Conservation (phyloP, 2,329 filamentous ascomycete species). For the Fusarium devonianum region DNA sequence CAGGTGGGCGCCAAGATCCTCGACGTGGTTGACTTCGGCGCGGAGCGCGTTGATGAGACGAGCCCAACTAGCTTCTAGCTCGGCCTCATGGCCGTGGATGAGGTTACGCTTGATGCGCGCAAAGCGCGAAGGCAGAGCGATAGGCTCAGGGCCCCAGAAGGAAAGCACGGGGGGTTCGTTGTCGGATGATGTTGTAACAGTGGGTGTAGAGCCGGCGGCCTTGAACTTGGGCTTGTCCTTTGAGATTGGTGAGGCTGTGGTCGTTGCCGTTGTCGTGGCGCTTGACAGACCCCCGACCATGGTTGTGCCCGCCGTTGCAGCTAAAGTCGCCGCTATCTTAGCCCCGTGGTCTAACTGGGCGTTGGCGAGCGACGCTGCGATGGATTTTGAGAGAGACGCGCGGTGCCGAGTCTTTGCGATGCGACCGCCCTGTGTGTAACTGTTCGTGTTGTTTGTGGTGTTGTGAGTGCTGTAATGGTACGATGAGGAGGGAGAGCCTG, state of each 20-base stretch:
- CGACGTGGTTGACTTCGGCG: constrained; percentile 61
- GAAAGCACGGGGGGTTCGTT: constrained; percentile 62
- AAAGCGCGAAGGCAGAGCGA: constrained; percentile 66
- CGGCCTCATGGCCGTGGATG: constrained; percentile 61
- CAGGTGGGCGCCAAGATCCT: constrained; percentile 57
- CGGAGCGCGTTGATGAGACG: constrained; percentile 60
- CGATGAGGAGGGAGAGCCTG: constrained; percentile 19
- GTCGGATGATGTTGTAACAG: constrained; percentile 30
- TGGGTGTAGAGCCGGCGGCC: constrained; percentile 18
- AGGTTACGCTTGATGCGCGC: constrained; percentile 63
- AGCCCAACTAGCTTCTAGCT: constrained; percentile 62
- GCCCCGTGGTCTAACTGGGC: constrained; percentile 31
- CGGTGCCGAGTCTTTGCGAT: constrained; percentile 39
- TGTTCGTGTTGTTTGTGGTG: constrained; percentile 15
- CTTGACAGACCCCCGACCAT: constrained; percentile 27
- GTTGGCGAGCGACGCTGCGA: constrained; percentile 30
- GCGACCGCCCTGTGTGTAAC: constrained; percentile 38
- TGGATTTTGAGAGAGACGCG: constrained; percentile 30
- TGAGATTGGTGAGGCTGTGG: constrained; percentile 27
- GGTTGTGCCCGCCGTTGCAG: constrained; percentile 17
- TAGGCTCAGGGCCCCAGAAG: constrained; percentile 64
- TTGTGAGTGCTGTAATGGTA: constrained; percentile 26
- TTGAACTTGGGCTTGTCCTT: constrained; percentile 13
- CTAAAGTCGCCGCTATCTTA: constrained; percentile 28
- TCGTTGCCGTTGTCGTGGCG: constrained; percentile 25